Base-by-base conservation (phyloP, 176 grass and related monocot species). In the Melocanna baccifera region DNA sequence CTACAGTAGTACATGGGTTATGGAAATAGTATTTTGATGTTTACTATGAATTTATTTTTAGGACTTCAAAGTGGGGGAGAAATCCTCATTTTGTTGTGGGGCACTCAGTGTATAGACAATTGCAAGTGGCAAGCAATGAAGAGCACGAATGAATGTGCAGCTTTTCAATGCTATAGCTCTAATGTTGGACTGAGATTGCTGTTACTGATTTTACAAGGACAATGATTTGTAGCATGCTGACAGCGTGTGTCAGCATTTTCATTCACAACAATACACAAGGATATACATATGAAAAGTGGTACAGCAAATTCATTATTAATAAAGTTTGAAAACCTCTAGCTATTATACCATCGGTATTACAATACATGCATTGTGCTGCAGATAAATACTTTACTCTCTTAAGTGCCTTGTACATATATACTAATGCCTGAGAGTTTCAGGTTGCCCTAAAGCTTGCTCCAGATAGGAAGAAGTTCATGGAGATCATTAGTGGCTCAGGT, bases 391-490 rank as follows among this genome's bases (percentile, higher is more conserved):
- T 36, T 43, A 25, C 36, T 43, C 25, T 6, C 32, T 81, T 7
- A 57, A 64, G 18, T 66, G 34, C 29, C 3, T n/a, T 50, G 56
- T 25, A 12, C 2, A 1, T 18, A 12, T 77, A n/a, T 77, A 61
- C 9, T 74, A 16, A 42, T 78, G n/a, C 46, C 19, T 4, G 14
- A 36, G 6, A 41, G 70, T 86, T 80, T 69, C 69, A 97, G 92
- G 67, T 97, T 65, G 92, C 90, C 51, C 92, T 94, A 82, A 94
- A 94, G 78, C 80, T 94, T 66, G 88, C 92, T 22, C 92, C 94
- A 53, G 92, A 97, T 50, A 90, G 92, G 81, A 97, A 97, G 72
- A 97, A 94, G 81, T 97, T 94, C 79, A 91, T 91, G 92, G 92
- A 92, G 48, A 80, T 97, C 55, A 91, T 97, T 61, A 85, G 86